phyloP scores from a whole-genome alignment of 2,329 filamentous ascomycete species.

The Curvularia eragrostidis region DNA sequence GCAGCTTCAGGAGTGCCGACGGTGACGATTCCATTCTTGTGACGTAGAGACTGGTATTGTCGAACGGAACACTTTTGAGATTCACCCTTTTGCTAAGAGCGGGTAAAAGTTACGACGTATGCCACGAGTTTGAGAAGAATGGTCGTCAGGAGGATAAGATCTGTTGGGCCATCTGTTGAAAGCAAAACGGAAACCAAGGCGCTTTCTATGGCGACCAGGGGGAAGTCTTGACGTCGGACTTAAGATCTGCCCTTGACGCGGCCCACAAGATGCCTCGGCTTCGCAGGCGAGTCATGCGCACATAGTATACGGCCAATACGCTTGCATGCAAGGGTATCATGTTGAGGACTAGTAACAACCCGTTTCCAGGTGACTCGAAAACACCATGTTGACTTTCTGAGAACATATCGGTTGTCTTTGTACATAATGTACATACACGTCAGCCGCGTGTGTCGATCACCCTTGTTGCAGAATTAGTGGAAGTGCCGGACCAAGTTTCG shows the following conservation, averaged over 20 bases:
- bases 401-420: not conserved
- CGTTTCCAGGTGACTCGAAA: not conserved
- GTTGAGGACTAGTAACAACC: not conserved
- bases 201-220: conserved; percentile 11
- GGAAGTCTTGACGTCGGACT: conserved; percentile 26
- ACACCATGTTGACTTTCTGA: not conserved
- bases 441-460: not conserved
- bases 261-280: conserved; percentile 20
- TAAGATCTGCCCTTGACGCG: conserved; percentile 6
- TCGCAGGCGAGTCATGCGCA: conserved; percentile 10
- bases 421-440: not conserved
- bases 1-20: conserved; percentile 42
- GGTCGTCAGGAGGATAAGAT: not conserved
- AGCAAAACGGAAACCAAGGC: not conserved
- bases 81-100: not conserved
- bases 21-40: conserved; percentile 45
- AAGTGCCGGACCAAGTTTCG: not conserved
- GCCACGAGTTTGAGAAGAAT: not conserved
- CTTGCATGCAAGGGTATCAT: not conserved
- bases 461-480: not conserved
- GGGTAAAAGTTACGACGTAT: not conserved
- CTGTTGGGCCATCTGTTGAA: not conserved
- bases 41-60: not conserved
- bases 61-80: not conserved
- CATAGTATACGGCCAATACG: conserved; percentile 13